Evolutionary conservation across 805 yeast species (phyloP), one percentile per base, ranked within the genome.

Genomic region (Debaryomyces hansenii): DNA sequence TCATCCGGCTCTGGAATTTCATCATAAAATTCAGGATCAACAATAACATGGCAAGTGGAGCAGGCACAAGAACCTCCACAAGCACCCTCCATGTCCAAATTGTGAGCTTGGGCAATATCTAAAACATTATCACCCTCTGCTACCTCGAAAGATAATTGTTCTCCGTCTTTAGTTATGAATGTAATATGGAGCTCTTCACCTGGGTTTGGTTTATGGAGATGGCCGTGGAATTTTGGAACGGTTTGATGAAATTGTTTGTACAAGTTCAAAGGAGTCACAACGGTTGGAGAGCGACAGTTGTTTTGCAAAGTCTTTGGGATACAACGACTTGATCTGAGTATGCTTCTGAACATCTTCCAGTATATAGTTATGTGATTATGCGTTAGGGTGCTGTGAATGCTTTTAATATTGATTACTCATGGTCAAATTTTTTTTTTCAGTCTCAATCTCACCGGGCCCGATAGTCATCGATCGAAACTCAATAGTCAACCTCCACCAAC

Each of bases 51-150:
- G 63, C 99, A 94, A 0, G 99, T 94, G 4, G 97, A 90, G 65
- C 99, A 94, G 1, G 99, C 99, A 75, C 99, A 94, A 4, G 97
- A 90, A 3, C 98, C 99, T 18, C 99, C 99, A 69, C 99, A 94
- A 0, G 99, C 99, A 38, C 84, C 96, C 65, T 94, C 99, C 94
- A 94, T 91, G 55, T 94, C 99, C 47, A 94, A 67, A 58, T 91
- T 86, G 62, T 91, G 70, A 3, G 94, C 95, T 69, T 94, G 98
- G 5, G 98, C 99, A 46, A 94, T 90, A 63, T 94, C 99, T 63
- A 94, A 71, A 21, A 94, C 62, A 32, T 90, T 83, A 62, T 94
- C 99, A 11, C 98, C 98, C 56, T 86, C 96, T 2, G 92, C 85
- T 1, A 86, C 98, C 60, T 90, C 97, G 56, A 79, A 80, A 1